A percentile compares a stretch with the other conserved stretches of the same genome.
Evolutionary conservation across 106 monocot genomes (phyloP).

Genomic region (Gastrodia elata): DNA sequence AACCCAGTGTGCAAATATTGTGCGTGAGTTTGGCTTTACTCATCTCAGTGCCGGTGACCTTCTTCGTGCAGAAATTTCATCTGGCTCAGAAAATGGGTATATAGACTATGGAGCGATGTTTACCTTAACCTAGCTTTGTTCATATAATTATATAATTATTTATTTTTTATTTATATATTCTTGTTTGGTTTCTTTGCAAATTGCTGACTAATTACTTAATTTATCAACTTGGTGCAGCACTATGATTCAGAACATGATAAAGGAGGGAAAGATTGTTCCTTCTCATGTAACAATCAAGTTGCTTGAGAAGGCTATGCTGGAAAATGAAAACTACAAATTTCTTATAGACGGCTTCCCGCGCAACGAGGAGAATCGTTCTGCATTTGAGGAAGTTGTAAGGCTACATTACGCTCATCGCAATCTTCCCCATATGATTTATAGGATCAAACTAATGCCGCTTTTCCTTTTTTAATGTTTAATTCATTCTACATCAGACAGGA

Average conservation of each 20-base stretch:
- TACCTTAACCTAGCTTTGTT: background rate
- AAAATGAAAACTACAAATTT: slow-evolving; percentile 78
- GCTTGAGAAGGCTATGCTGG: slow-evolving; percentile 63
- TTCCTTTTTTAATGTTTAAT: background rate
- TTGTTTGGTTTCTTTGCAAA: background rate
- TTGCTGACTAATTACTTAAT: background rate
- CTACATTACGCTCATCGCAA: background rate
- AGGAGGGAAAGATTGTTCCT: slow-evolving; percentile 90
- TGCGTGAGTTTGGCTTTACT: slow-evolving; percentile 10
- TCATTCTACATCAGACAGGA: slow-evolving; percentile 32
- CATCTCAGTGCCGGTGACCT: slow-evolving; percentile 17
- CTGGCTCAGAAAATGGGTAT: slow-evolving; percentile 16
- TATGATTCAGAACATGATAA: slow-evolving; percentile 85
- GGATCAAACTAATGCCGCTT: too few species aligned
- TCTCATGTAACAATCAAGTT: slow-evolving; percentile 76
- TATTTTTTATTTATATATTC: background rate
- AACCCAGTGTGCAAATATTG: slow-evolving; percentile 16
- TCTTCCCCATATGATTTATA: background rate
- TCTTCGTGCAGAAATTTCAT: slow-evolving; percentile 15
- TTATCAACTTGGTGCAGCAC: slow-evolving; percentile 29
- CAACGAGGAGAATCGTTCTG: slow-evolving; percentile 83
- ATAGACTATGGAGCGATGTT: background rate
- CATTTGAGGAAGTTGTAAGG: slow-evolving; percentile 83
- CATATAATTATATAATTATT: background rate
- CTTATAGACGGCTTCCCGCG: slow-evolving; percentile 91